phyloP scores from a whole-genome alignment of 2,329 filamentous ascomycete species.

The Purpureocillium takamizusanense region DNA sequence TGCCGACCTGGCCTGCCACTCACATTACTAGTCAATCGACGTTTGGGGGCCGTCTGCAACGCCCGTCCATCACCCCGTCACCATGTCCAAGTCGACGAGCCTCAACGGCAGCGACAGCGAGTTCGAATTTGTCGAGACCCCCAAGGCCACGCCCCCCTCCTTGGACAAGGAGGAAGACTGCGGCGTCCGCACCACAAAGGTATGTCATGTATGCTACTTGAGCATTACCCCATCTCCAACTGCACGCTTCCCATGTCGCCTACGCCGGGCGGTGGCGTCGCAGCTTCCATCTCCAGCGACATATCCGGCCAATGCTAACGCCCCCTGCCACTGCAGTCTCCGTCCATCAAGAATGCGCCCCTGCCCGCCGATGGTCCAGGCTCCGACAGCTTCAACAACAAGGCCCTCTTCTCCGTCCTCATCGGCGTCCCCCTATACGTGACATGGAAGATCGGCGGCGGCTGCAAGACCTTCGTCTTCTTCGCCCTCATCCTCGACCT shows the following conservation, averaged over 20 bases:
- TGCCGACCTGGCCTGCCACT: conserved; percentile 1
- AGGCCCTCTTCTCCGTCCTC: conserved; percentile 62
- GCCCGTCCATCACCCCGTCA: conserved; percentile 11
- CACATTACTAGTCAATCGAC: conserved; percentile 14
- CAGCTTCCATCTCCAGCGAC: background rate
- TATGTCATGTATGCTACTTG: conserved; percentile 17
- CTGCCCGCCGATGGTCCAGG: conserved; percentile 83
- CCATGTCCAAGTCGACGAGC: conserved; percentile 23
- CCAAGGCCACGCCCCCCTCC: conserved; percentile 36
- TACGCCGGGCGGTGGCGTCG: too few species aligned
- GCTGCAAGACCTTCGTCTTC: conserved; percentile 84
- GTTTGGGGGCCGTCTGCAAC: background rate
- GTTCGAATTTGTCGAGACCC: conserved; percentile 34
- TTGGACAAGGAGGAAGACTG: conserved; percentile 60
- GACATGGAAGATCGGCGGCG: conserved; percentile 75
- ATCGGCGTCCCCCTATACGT: conserved; percentile 68
- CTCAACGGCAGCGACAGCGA: conserved; percentile 24
- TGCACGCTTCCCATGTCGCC: too few species aligned
- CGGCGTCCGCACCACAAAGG: conserved; percentile 31
- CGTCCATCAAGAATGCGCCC: conserved; percentile 87
- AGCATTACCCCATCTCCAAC: too few species aligned
- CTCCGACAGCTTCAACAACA: conserved; percentile 80
- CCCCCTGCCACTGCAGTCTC: conserved; percentile 12
- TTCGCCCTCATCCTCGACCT: conserved; percentile 69
- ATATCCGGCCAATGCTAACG: conserved; percentile 3